phyloP scores from a whole-genome alignment of 352 stramenopile species.

The Pythium sp. region DNA sequence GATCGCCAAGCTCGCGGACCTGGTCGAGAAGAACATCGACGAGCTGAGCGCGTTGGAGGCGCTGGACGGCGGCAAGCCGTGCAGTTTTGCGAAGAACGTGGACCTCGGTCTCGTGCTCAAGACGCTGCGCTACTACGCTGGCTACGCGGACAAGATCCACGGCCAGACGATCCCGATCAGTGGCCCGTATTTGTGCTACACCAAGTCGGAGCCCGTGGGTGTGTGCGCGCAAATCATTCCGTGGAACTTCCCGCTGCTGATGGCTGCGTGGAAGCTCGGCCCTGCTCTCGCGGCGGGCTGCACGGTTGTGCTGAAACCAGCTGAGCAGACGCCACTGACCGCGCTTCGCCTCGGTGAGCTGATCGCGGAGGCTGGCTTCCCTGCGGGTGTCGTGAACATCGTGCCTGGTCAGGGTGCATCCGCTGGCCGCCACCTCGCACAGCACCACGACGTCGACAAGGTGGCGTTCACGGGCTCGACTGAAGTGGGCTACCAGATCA shows the following conservation, averaged over 20 bases:
- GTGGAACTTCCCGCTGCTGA: conserved; percentile 97
- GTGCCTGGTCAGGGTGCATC: conserved; percentile 45
- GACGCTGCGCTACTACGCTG: conserved; percentile 93
- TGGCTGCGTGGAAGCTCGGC: conserved; percentile 93
- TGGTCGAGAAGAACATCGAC: conserved; percentile 54
- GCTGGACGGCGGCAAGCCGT: conserved; percentile 93
- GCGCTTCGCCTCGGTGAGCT: conserved; percentile 86
- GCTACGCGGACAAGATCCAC: conserved; percentile 83
- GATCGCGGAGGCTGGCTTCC: conserved; percentile 72
- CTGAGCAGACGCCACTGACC: conserved; percentile 91
- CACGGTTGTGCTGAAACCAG: conserved; percentile 93
- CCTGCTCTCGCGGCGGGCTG: conserved; percentile 89
- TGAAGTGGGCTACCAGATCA: conserved; percentile 58
- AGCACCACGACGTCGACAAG: conserved; percentile 75
- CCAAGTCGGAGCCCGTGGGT: conserved; percentile 70
- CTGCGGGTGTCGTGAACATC: conserved; percentile 81
- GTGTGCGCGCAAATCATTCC: conserved; percentile 91
- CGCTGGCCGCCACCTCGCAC: conserved; percentile 38
- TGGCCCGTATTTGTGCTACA: conserved; percentile 56
- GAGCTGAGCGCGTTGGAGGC: conserved; percentile 86
- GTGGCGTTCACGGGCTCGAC: conserved; percentile 79
- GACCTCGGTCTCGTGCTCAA: conserved; percentile 69
- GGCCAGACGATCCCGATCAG: conserved; percentile 64
- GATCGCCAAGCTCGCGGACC: conserved; percentile 38
- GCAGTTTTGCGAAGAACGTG: conserved; percentile 75